Evolutionary conservation across 441 rosid genomes (phyloP).

Genomic region (Croton setiger): DNA sequence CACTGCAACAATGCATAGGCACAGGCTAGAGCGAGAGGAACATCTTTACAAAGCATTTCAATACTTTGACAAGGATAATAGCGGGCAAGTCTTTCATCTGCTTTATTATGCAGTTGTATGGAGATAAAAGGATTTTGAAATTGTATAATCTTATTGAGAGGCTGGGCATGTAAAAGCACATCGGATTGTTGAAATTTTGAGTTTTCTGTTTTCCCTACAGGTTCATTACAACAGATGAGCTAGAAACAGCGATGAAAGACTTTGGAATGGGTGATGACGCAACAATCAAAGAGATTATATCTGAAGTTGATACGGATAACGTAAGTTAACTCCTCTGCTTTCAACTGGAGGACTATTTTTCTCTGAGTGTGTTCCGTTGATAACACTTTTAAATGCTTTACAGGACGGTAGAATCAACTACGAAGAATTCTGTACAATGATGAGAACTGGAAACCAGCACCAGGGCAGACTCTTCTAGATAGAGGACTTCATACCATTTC

Average conservation of each 20-base stretch:
- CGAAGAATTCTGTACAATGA: constrained; percentile 73
- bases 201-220: constrained; percentile 29
- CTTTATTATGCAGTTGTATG: too few relatives aligned
- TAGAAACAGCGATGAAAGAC: constrained; percentile 82
- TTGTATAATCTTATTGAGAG: not conserved
- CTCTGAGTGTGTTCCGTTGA: not conserved
- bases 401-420: constrained; percentile 83
- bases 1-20: constrained; percentile 78
- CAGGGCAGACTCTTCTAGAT: constrained; percentile 18
- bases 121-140: not conserved
- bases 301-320: constrained; percentile 82
- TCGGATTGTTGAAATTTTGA: not conserved
- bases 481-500: not conserved
- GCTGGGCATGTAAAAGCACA: not conserved
- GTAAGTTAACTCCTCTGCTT: constrained; percentile 36
- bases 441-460: constrained; percentile 60
- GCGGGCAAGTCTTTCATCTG: constrained; percentile 45
- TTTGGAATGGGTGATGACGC: constrained; percentile 75
- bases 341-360: not conserved
- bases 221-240: constrained; percentile 61
- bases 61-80: constrained; percentile 67
- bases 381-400: not conserved
- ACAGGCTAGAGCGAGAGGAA: constrained; percentile 70
- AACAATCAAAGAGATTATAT: constrained; percentile 66
- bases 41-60: constrained; percentile 74